phyloP scores from a whole-genome alignment of 2,329 filamentous ascomycete genomes.

The Hymenotorrendiella dingleyae region DNA sequence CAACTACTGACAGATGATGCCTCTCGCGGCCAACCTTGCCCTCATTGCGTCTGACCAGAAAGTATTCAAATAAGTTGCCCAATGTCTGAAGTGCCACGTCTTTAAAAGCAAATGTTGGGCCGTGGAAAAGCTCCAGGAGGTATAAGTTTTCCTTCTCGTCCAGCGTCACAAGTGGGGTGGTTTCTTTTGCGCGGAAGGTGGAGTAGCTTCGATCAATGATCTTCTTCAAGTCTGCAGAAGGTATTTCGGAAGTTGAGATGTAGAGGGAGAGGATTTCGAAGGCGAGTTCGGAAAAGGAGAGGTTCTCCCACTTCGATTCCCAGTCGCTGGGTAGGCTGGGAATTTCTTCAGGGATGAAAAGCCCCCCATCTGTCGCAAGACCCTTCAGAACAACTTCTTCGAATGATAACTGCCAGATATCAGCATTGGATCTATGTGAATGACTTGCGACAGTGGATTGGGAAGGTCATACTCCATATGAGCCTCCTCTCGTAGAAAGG shows the following conservation, averaged over 20 bases:
- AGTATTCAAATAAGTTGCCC: slow-evolving; percentile 94
- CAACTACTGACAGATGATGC: slow-evolving; percentile 80
- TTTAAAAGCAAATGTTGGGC: slow-evolving; percentile 93
- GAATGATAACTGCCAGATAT: slow-evolving; percentile 65
- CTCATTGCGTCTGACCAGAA: slow-evolving; percentile 67
- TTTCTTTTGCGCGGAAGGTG: slow-evolving; percentile 75
- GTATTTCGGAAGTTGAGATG: slow-evolving; percentile 79
- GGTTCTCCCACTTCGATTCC: slow-evolving; percentile 67
- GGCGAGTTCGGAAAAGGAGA: slow-evolving; percentile 76
- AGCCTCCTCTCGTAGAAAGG: slow-evolving; percentile 56
- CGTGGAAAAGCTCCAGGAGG: slow-evolving; percentile 91
- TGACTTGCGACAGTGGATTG: background rate
- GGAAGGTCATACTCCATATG: slow-evolving; percentile 48
- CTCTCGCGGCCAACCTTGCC: slow-evolving; percentile 55
- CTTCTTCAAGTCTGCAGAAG: slow-evolving; percentile 67
- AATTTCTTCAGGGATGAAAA: slow-evolving; percentile 83
- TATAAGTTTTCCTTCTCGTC: slow-evolving; percentile 68
- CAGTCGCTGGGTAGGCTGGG: slow-evolving; percentile 58
- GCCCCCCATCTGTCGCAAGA: slow-evolving; percentile 76
- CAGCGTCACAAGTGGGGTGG: slow-evolving; percentile 74
- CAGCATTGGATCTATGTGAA: slow-evolving; percentile 5
- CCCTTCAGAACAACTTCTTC: slow-evolving; percentile 89
- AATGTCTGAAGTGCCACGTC: slow-evolving; percentile 91
- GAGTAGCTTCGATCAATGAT: slow-evolving; percentile 84
- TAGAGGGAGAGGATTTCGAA: slow-evolving; percentile 82